Evolutionary conservation across 2,329 filamentous ascomycete genomes (phyloP), one percentile per base, ranked within the genome.

Genomic region (Aspergillus spinulosporus): DNA sequence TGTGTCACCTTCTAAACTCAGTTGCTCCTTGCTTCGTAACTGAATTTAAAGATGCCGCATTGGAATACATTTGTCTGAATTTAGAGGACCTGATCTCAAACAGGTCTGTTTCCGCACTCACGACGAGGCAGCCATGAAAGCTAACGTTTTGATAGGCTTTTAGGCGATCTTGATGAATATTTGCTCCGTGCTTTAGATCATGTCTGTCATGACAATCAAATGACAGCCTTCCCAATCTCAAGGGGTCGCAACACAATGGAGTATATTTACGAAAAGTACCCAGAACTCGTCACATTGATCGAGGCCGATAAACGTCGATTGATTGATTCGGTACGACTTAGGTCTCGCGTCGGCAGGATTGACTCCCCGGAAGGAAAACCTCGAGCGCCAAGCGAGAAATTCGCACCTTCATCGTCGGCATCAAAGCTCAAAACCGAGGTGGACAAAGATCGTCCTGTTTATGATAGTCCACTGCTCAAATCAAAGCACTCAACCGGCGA

Each of bases 1-100:
- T 96, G 28, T 90, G 90, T 57, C 86, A 88, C 51, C 79, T 97
- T 12, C 80, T 99, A 8, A 96, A 96, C 67, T 88, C 88, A 1
- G 88, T 97, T 58, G 89, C 90, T 45, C 89, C 90, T 2, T 96
- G 89, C 68, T 88, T 88, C 0, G 86, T 96, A 4, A 85, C 84
- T 0, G 85, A 89, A 55, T 97, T 99, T 76, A 96, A 96, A 72
- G 84, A 94, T 63, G 88, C 89, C 7, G 90, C 89, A 0, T 78
- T 97, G 31, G 90, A 96, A 70, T 99, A 97, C 68, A 85, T 97
- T 21, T 96, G 92, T 66, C 78, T 96, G 44, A 95, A 96, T 66
- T 80, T 97, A 56, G 94, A 99, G 72, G 85, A 87, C 5, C 90
- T 97, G 82, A 84, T 99, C 49, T 92, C 97, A 67, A 96, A 96